Conservation (phyloP, 306 rosid species). For the Cucurbita maxima region DNA sequence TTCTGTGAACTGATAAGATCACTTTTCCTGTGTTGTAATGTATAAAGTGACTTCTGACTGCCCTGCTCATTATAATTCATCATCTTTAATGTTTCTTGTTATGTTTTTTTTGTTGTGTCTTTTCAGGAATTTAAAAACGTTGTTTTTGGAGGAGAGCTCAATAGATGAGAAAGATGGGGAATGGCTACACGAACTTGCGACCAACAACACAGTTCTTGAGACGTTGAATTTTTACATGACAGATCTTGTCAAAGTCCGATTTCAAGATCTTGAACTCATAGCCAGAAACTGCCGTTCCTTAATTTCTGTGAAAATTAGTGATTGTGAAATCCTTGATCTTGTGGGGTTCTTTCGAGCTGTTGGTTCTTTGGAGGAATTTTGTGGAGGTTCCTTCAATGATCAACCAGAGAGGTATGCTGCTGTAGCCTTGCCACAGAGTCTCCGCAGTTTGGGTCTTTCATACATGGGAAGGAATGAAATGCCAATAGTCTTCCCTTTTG, state of each 20-base stretch:
- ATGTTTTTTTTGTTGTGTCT: not conserved
- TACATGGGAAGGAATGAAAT: constrained; percentile 67
- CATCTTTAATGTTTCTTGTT: not conserved
- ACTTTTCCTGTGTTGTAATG: not conserved
- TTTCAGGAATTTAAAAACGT: constrained; percentile 52
- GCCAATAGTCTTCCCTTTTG: constrained; percentile 63
- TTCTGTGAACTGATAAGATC: not conserved
- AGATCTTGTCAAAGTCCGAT: constrained; percentile 32
- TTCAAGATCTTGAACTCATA: constrained; percentile 72
- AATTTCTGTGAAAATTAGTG: constrained; percentile 58
- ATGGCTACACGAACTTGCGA: constrained; percentile 83
- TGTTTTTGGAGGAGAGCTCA: constrained; percentile 75
- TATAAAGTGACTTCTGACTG: not conserved
- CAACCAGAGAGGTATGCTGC: constrained; percentile 34
- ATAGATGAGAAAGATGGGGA: constrained; percentile 53
- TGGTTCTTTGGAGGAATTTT: constrained; percentile 55
- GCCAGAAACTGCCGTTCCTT: constrained; percentile 69
- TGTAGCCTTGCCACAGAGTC: constrained; percentile 43
- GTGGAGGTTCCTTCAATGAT: constrained; percentile 67
- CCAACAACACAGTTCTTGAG: constrained; percentile 71
- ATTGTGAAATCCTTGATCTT: constrained; percentile 56
- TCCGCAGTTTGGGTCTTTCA: constrained; percentile 60
- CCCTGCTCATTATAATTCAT: not conserved
- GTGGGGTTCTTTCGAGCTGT: constrained; percentile 58
- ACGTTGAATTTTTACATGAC: constrained; percentile 79